These are phyloP conservation scores for Gossypium davidsonii DNA, from an alignment of 441 rosid species.

Conservation along the genomic window DNA sequence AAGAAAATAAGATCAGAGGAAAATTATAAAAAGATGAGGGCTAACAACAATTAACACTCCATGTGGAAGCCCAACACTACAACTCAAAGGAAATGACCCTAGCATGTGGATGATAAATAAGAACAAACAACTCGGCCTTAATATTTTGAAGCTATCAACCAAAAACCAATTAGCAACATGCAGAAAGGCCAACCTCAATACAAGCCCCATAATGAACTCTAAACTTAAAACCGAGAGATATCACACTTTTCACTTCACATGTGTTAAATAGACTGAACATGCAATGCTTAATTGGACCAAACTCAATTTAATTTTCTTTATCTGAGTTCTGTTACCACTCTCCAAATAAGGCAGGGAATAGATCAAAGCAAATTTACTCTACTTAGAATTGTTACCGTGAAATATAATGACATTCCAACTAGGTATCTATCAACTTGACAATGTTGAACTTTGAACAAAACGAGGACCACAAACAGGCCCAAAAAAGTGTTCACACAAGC, in stretches of 20 bases:
- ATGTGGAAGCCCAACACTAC: background rate
- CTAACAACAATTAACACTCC: background rate
- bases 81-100: background rate
- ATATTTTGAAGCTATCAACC: too few relatives aligned
- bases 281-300: background rate
- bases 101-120: background rate
- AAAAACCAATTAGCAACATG: too few relatives aligned
- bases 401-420: background rate
- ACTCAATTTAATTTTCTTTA: background rate
- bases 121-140: background rate
- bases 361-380: background rate
- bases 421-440: background rate
- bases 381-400: background rate
- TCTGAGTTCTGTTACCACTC: background rate
- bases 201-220: background rate
- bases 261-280: background rate
- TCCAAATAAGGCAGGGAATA: background rate
- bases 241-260: background rate
- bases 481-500: background rate
- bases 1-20: background rate
- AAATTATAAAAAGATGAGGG: background rate
- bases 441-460: background rate
- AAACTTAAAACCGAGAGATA: background rate
- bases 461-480: background rate
- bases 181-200: too few relatives aligned